Evolutionary conservation across 495 filamentous ascomycete genomes (phyloP).

Genomic region (Aspergillus panamensis): DNA sequence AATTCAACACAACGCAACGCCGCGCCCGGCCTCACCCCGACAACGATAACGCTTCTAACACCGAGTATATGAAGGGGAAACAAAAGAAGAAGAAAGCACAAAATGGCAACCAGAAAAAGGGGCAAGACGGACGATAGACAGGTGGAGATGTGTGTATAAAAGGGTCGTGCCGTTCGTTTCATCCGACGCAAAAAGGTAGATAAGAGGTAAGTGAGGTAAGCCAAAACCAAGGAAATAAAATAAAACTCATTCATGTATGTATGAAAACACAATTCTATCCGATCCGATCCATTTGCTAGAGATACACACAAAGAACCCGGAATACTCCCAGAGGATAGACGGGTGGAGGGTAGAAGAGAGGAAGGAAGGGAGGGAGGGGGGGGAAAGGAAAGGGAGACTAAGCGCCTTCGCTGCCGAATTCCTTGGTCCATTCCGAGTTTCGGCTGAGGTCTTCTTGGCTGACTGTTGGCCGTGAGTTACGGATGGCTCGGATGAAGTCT

Average conservation of each 20-base stretch:
- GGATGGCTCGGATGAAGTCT: slow-evolving; percentile 93
- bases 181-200: too few relatives aligned
- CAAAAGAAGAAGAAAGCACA: background rate
- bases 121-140: background rate
- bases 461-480: slow-evolving; percentile 82
- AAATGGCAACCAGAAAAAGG: slow-evolving; percentile 2
- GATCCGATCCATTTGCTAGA: slow-evolving; percentile 5
- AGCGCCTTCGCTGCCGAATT: slow-evolving; percentile 93
- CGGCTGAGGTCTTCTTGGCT: slow-evolving; percentile 74
- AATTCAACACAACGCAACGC: slow-evolving; percentile 34
- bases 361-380: background rate
- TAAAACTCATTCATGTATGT: background rate
- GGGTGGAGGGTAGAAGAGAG: too few relatives aligned
- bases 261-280: slow-evolving; percentile 11
- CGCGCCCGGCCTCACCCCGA: slow-evolving; percentile 30
- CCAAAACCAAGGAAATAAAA: background rate
- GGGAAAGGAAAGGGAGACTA: slow-evolving; percentile 22
- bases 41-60: slow-evolving; percentile 36
- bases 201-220: background rate
- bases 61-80: slow-evolving; percentile 14
- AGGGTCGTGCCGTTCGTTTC: background rate
- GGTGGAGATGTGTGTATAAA: background rate
- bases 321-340: background rate
- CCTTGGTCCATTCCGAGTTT: slow-evolving; percentile 91
- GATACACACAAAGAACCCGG: slow-evolving; percentile 4